Conservation (phyloP, 306 rosid genomes). For the Mimosa bimucronata region DNA sequence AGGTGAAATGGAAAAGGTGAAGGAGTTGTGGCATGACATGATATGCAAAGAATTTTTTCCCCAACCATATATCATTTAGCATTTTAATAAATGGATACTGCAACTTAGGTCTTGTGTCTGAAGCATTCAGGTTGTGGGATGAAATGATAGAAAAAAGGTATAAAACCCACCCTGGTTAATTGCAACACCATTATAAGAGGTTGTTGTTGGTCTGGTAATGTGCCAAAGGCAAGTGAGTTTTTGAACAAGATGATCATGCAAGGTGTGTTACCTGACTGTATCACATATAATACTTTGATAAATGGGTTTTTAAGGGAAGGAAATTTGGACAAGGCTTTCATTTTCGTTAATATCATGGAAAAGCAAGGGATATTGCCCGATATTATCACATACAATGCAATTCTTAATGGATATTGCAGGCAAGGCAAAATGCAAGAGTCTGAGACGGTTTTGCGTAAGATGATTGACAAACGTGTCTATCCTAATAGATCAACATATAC, state of each 20-base stretch:
- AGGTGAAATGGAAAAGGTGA: slow-evolving; percentile 78
- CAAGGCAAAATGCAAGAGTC: slow-evolving; percentile 81
- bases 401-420: slow-evolving; percentile 74
- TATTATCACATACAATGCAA: slow-evolving; percentile 68
- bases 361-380: slow-evolving; percentile 68
- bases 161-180: slow-evolving; percentile 67
- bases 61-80: slow-evolving; percentile 69
- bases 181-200: slow-evolving; percentile 86
- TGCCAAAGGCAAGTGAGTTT: slow-evolving; percentile 63
- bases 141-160: slow-evolving; percentile 80
- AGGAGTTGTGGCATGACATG: slow-evolving; percentile 82
- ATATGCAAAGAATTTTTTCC: slow-evolving; percentile 52
- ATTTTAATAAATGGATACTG: slow-evolving; percentile 85
- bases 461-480: slow-evolving; percentile 72
- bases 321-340: slow-evolving; percentile 69
- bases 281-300: slow-evolving; percentile 83
- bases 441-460: slow-evolving; percentile 69
- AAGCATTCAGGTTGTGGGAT: slow-evolving; percentile 78
- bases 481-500: slow-evolving; percentile 83
- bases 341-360: slow-evolving; percentile 66
- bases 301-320: slow-evolving; percentile 77
- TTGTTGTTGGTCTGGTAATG: slow-evolving; percentile 63
- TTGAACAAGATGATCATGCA: slow-evolving; percentile 64
- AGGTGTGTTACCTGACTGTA: slow-evolving; percentile 71
- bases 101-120: slow-evolving; percentile 61